These are phyloP conservation scores for Omphalea diandra DNA, from an alignment of 441 rosid species.

Conservation along the genomic window DNA sequence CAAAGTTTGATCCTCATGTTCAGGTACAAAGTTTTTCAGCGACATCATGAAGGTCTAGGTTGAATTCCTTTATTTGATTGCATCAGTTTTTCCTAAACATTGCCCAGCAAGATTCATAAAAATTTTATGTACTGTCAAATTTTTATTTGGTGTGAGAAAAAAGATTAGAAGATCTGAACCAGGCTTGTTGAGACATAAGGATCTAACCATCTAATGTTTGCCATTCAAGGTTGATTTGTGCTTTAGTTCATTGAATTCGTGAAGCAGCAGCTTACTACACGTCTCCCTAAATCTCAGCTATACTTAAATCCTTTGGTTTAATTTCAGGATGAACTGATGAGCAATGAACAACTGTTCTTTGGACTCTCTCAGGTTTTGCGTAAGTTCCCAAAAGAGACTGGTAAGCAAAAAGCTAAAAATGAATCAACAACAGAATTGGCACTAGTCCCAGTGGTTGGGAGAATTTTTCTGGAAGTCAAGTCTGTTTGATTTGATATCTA, in stretches of 20 bases:
- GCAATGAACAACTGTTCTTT: slow-evolving; percentile 91
- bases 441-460: not conserved
- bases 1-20: slow-evolving; percentile 3
- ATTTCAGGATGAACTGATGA: slow-evolving; percentile 92
- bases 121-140: not conserved
- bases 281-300: slow-evolving; percentile 21
- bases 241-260: slow-evolving; percentile 12
- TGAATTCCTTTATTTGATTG: slow-evolving; percentile 8
- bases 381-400: slow-evolving; percentile 96
- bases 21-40: not conserved
- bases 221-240: slow-evolving; percentile 5
- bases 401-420: slow-evolving; percentile 39
- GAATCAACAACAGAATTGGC: slow-evolving; percentile 10
- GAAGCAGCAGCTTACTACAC: slow-evolving; percentile 10
- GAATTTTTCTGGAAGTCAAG: slow-evolving; percentile 16
- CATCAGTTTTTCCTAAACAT: slow-evolving; percentile 8
- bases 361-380: slow-evolving; percentile 96
- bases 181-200: too few species aligned
- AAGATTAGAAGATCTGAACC: too few species aligned
- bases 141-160: slow-evolving; percentile 2
- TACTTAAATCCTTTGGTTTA: slow-evolving; percentile 21
- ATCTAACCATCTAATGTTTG: not conserved
- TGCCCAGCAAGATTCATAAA: not conserved
- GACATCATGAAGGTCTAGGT: slow-evolving; percentile 6
- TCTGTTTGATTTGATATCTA: slow-evolving; percentile 21